Conservation (phyloP, 768 basidiomycete species). For the Crepidotus variabilis region DNA sequence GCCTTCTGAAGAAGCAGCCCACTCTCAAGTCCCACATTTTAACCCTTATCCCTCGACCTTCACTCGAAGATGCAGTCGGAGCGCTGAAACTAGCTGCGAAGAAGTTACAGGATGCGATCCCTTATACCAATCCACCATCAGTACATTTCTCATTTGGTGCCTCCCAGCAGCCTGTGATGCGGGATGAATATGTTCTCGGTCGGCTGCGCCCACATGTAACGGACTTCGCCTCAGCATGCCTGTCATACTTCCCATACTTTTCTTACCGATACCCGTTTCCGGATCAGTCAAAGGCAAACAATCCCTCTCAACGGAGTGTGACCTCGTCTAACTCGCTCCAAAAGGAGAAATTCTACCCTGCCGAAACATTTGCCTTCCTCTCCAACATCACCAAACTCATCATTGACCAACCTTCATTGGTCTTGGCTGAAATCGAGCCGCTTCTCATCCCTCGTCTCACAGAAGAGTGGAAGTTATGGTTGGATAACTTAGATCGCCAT, state of each 20-base stretch:
- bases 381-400: slow-evolving; percentile 65
- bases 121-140: slow-evolving; percentile 55
- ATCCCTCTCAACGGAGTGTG: slow-evolving; percentile 20
- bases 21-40: slow-evolving; percentile 68
- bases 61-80: slow-evolving; percentile 69
- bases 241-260: slow-evolving; percentile 85
- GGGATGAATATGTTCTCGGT: slow-evolving; percentile 75
- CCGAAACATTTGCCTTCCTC: slow-evolving; percentile 72
- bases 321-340: slow-evolving; percentile 42
- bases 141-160: slow-evolving; percentile 12
- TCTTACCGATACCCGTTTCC: slow-evolving; percentile 32
- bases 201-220: slow-evolving; percentile 70
- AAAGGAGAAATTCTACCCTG: slow-evolving; percentile 65
- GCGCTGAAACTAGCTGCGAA: slow-evolving; percentile 64
- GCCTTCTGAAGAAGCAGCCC: slow-evolving; percentile 66
- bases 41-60: slow-evolving; percentile 81
- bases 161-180: slow-evolving; percentile 56
- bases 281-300: slow-evolving; percentile 4
- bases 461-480: slow-evolving; percentile 80
- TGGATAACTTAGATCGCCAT: slow-evolving; percentile 60
- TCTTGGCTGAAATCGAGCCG: slow-evolving; percentile 54
- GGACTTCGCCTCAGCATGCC: slow-evolving; percentile 74
- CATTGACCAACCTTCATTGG: slow-evolving; percentile 62
- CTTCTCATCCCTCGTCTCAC: slow-evolving; percentile 59
- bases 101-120: slow-evolving; percentile 78